These are phyloP conservation scores for Cochlearia excelsa DNA, from an alignment of 345 rosid species.

Conservation along the genomic window DNA sequence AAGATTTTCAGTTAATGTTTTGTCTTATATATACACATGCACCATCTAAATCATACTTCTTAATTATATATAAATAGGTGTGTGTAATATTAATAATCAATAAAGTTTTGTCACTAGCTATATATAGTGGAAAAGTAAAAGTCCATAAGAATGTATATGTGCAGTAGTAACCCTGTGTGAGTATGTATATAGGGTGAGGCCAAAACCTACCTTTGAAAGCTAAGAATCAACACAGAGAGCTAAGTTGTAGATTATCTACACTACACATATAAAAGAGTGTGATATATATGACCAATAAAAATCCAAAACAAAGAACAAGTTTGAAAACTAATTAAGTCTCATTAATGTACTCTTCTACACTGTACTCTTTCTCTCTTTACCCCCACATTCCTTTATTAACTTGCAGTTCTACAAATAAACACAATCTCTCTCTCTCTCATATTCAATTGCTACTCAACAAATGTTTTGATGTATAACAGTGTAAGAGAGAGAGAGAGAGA, in stretches of 20 bases:
- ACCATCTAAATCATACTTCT: neutral
- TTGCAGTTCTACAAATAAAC: constrained; percentile 33
- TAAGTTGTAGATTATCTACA: constrained; percentile 30
- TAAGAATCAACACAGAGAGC: constrained; percentile 38
- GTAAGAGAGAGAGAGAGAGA: constrained; percentile 18
- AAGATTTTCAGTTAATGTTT: constrained; percentile 33
- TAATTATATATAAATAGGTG: neutral
- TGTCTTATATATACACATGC: constrained; percentile 20
- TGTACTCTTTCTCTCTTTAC: constrained; percentile 31
- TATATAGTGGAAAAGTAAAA: neutral
- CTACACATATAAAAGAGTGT: constrained; percentile 21
- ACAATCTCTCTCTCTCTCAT: constrained; percentile 10
- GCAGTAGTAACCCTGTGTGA: constrained; percentile 30
- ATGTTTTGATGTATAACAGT: constrained; percentile 21
- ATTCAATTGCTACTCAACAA: constrained; percentile 36
- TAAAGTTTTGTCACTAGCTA: constrained; percentile 24
- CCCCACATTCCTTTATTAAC: constrained; percentile 37
- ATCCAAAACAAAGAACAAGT: constrained; percentile 32
- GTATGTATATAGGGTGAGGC: constrained; percentile 39
- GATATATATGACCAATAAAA: constrained; percentile 34
- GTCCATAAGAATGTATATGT: constrained; percentile 35
- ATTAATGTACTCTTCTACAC: constrained; percentile 39
- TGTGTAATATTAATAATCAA: constrained; percentile 14
- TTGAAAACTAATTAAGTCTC: constrained; percentile 40
- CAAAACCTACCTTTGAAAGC: constrained; percentile 34